Conservation (phyloP, 164 flowering plant species). For the Cinnamomum micranthum region DNA sequence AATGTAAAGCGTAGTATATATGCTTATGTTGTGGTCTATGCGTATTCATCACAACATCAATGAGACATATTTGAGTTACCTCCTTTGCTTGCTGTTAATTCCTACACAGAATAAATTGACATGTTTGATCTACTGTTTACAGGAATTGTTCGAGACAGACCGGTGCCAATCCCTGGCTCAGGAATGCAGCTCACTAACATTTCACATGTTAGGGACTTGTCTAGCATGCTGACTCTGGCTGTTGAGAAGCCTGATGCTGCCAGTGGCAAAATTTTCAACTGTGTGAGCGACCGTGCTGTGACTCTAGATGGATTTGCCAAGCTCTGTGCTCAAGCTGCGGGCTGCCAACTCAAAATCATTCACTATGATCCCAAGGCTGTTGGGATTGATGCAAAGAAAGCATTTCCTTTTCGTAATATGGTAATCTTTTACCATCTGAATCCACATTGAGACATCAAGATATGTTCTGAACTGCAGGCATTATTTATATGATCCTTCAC, state of each 20-base stretch:
- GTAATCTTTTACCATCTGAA: conserved; percentile 28
- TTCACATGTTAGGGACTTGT: conserved; percentile 79
- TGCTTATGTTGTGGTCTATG: no score
- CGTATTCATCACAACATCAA: no score
- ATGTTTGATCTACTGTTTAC: conserved; percentile 7
- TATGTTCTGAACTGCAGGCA: not conserved
- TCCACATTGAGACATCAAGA: not conserved
- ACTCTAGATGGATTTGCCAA: conserved; percentile 92
- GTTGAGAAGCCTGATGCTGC: conserved; percentile 76
- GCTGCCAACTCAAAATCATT: conserved; percentile 57
- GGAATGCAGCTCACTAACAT: conserved; percentile 98
- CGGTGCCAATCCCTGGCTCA: conserved; percentile 92
- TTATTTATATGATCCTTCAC: not conserved
- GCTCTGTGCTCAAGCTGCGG: conserved; percentile 91
- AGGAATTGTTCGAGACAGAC: conserved; percentile 93
- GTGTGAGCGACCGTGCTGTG: conserved; percentile 92
- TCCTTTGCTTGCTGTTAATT: not conserved
- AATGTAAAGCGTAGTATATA: no score
- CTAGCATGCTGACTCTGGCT: conserved; percentile 82
- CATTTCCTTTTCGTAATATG: conserved; percentile 94
- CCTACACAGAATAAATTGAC: not conserved
- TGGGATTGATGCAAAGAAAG: conserved; percentile 88
- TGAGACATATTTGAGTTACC: not conserved
- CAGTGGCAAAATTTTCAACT: conserved; percentile 77
- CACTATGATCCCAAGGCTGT: conserved; percentile 90